Conservation (phyloP, 768 basidiomycete genomes). For the Mycena amicta region DNA sequence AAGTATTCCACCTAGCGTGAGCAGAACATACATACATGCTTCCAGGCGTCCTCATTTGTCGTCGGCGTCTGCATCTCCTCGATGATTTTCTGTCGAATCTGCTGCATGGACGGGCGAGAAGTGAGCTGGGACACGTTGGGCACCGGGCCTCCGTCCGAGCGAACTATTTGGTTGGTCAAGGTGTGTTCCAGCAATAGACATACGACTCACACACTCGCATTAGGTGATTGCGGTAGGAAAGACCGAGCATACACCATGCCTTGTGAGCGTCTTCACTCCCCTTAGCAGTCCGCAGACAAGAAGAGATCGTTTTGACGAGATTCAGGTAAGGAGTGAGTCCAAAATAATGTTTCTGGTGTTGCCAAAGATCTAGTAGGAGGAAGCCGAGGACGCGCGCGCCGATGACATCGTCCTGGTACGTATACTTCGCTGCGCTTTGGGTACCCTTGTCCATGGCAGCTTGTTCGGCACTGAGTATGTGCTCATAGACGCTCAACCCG, state of each 20-base stretch:
- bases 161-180: not conserved
- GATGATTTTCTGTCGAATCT: not conserved
- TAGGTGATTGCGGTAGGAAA: not conserved
- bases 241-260: not conserved
- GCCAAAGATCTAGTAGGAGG: not conserved
- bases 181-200: not conserved
- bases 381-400: not conserved
- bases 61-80: not conserved
- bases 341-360: not conserved
- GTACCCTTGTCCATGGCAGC: too few relatives aligned
- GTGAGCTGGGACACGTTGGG: not conserved
- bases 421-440: too few relatives aligned
- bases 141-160: not conserved
- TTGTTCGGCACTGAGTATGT: too few relatives aligned
- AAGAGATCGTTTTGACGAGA: not conserved
- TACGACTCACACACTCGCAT: not conserved
- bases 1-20: not conserved
- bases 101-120: not conserved
- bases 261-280: not conserved
- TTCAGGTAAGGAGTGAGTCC: not conserved
- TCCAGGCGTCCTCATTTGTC: not conserved
- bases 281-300: not conserved
- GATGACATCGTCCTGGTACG: too few relatives aligned
- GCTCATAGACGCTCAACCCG: too few relatives aligned
- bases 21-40: not conserved